Evolutionary conservation across 805 yeast species (phyloP).

Genomic region (Saccharomyces cerevisiae): DNA sequence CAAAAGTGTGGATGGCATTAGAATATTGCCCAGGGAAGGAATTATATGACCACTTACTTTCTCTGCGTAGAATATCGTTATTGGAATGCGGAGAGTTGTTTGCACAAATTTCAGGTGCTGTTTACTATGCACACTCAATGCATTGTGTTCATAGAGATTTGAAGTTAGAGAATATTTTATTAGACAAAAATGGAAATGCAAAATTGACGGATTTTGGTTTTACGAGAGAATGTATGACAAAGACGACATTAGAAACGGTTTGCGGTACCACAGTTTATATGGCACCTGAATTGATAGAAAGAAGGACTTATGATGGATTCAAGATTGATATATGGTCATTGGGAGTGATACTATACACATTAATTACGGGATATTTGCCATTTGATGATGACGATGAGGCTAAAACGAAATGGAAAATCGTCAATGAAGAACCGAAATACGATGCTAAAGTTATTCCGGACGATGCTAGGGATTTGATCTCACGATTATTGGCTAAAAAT

Average conservation of each 20-base stretch:
- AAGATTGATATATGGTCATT: slow-evolving; percentile 86
- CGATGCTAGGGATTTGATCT: slow-evolving; percentile 45
- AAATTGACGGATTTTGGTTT: slow-evolving; percentile 92
- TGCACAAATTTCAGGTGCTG: slow-evolving; percentile 53
- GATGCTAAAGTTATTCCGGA: slow-evolving; percentile 36
- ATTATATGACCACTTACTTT: slow-evolving; percentile 57
- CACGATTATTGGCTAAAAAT: slow-evolving; percentile 52
- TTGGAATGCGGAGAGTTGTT: slow-evolving; percentile 48
- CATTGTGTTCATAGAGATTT: slow-evolving; percentile 81
- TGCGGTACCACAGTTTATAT: slow-evolving; percentile 94
- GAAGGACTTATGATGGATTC: slow-evolving; percentile 67
- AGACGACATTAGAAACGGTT: slow-evolving; percentile 60
- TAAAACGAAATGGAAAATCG: slow-evolving; percentile 50
- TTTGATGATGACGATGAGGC: slow-evolving; percentile 75
- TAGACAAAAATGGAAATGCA: slow-evolving; percentile 49
- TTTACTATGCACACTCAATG: slow-evolving; percentile 62
- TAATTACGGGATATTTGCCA: slow-evolving; percentile 83
- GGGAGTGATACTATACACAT: slow-evolving; percentile 80
- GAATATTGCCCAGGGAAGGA: slow-evolving; percentile 86
- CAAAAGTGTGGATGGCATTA: slow-evolving; percentile 73
- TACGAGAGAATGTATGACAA: slow-evolving; percentile 62
- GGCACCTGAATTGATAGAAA: slow-evolving; percentile 84
- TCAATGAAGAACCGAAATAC: slow-evolving; percentile 57
- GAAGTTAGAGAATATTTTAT: slow-evolving; percentile 68
- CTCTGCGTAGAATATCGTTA: slow-evolving; percentile 40